Evolutionary conservation across 768 basidiomycete genomes (phyloP).

Genomic region (Kwoniella dendrophila): DNA sequence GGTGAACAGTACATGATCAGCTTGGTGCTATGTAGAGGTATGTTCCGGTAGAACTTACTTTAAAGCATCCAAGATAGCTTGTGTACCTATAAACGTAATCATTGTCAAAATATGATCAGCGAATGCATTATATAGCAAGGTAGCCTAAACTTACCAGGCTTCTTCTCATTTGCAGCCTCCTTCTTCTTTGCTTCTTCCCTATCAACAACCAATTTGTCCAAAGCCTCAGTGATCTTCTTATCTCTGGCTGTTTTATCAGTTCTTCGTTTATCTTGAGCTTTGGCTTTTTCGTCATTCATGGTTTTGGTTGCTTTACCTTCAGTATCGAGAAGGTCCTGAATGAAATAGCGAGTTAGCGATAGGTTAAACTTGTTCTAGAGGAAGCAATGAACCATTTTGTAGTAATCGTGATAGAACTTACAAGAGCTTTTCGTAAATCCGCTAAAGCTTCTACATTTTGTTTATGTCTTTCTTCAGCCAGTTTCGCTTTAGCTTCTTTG

Average conservation of each 20-base stretch:
- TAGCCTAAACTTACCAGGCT: constrained; percentile 39
- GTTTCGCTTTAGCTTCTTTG: constrained; percentile 46
- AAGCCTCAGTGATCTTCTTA: constrained; percentile 53
- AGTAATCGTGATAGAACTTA: too few species aligned
- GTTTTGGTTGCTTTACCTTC: constrained; percentile 45
- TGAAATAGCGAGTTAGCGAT: neutral
- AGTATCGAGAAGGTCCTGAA: constrained; percentile 40
- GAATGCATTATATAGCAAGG: neutral
- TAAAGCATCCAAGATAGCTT: constrained; percentile 54
- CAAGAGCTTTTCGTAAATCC: constrained; percentile 46
- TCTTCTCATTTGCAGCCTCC: constrained; percentile 50
- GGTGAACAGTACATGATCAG: neutral
- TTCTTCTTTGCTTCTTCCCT: constrained; percentile 53
- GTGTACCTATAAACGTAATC: constrained; percentile 28
- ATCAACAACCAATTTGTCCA: constrained; percentile 50
- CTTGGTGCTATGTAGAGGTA: neutral
- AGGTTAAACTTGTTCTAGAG: neutral
- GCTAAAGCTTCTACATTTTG: constrained; percentile 47
- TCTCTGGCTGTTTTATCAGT: constrained; percentile 46
- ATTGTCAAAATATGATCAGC: neutral
- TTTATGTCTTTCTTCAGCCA: constrained; percentile 49
- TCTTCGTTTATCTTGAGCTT: constrained; percentile 49
- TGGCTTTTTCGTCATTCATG: constrained; percentile 36
- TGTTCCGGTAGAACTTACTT: constrained; percentile 44
- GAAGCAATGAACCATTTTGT: neutral